Evolutionary conservation across 2,329 filamentous ascomycete species (phyloP), one percentile per base, ranked within the genome.

Genomic region (Colletotrichum siamense): DNA sequence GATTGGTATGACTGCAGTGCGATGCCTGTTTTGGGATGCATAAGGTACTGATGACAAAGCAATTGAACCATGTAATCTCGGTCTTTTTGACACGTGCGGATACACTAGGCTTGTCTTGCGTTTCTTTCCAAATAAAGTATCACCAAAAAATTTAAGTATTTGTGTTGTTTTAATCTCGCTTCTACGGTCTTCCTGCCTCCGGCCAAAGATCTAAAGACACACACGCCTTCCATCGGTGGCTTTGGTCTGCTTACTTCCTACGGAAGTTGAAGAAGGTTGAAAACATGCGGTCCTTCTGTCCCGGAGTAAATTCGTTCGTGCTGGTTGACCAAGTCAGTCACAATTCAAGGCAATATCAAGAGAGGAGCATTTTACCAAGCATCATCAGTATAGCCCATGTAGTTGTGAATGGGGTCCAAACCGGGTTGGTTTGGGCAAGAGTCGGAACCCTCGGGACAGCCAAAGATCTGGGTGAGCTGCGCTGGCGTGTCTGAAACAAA

Each of bases 211-310:
- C 44, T 13, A 13, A 0, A 22, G 44, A 9, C 6, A 8, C n/a
- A 0, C 44, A 52, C n/a, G 4, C 44, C 6, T 24, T 12, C n/a
- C 44, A 8, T 52, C n/a, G 6, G 0, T 18, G 22, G n/a, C 24
- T 28, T 57, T 12, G 7, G 8, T 28, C 1, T 24, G 15, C 28
- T 34, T 68, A 76, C 34, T 78, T 77, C 15, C 76, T 77, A 32
- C 76, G 52, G 18, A 63, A 55, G 3, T 34, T 67, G 8, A 77
- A 75, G 26, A 77, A 77, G 2, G 66, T 77, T n/a, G 62, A 55
- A 30, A 77, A 71, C 80, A 88, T 87, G 72, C 86, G 86, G 34
- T 80, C 81, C 34, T 81, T 79, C 80, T 89, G 87, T 6, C 84
- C 86, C 15, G 83, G 52, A 6, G 86, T 87, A 81, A 89, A 89